Evolutionary conservation across 441 rosid genomes (phyloP).

Genomic region (Bruguiera hainesii): DNA sequence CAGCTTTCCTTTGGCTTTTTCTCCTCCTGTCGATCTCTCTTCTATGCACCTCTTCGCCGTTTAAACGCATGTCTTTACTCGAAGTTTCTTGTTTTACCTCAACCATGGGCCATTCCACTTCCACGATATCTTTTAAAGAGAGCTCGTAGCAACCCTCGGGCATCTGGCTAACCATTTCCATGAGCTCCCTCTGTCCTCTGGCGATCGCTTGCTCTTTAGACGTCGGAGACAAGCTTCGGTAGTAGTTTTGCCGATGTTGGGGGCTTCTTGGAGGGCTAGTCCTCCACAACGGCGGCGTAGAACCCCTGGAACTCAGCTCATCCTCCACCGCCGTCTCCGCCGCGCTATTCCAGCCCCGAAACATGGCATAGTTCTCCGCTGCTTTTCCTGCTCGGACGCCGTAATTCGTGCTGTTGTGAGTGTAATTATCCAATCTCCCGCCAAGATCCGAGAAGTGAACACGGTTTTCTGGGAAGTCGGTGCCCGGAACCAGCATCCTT

Average conservation of each 20-base stretch:
- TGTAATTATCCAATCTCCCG: conserved; percentile 3
- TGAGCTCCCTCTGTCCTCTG: conserved; percentile 79
- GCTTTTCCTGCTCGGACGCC: conserved; percentile 15
- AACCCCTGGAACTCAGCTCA: conserved; percentile 40
- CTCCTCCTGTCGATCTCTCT: conserved; percentile 23
- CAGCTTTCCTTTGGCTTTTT: conserved; percentile 19
- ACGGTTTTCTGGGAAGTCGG: conserved; percentile 17
- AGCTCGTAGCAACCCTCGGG: conserved; percentile 92
- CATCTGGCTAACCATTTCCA: conserved; percentile 90
- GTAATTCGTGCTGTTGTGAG: conserved; percentile 10
- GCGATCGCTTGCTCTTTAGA: conserved; percentile 69
- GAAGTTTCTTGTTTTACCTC: conserved; percentile 25
- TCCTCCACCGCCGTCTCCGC: conserved; percentile 13
- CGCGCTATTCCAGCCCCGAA: conserved; percentile 12
- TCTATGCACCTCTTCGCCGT: background rate
- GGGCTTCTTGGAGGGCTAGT: conserved; percentile 48
- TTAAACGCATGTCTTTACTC: background rate
- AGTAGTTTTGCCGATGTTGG: conserved; percentile 29
- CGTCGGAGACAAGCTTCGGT: conserved; percentile 54
- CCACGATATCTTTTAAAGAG: conserved; percentile 73
- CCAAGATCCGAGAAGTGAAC: conserved; percentile 23
- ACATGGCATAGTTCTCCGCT: conserved; percentile 16
- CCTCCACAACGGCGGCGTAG: conserved; percentile 67
- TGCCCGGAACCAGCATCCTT: conserved; percentile 41
- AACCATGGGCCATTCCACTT: conserved; percentile 45